Conservation (phyloP, 2,329 filamentous ascomycete genomes). For the Cladosporium sp. region DNA sequence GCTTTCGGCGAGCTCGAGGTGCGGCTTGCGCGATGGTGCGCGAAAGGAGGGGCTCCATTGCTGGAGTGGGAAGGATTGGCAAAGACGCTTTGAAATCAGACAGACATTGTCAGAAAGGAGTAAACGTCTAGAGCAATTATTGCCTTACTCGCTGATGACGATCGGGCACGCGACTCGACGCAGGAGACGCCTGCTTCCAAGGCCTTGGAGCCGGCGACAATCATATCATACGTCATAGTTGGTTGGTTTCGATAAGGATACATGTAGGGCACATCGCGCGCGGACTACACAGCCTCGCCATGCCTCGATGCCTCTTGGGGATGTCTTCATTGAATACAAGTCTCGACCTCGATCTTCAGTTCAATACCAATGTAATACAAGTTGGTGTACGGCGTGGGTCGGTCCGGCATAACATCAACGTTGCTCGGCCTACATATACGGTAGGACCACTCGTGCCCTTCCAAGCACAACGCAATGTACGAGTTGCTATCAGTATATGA, state of each 20-base stretch:
- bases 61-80: neutral
- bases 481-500: too few species aligned
- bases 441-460: too few species aligned
- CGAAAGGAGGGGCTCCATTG: slow-evolving; percentile 28
- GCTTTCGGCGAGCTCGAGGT: slow-evolving; percentile 14
- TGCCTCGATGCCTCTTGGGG: neutral
- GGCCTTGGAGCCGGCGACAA: neutral
- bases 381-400: too few species aligned
- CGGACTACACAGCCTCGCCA: neutral
- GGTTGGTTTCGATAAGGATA: neutral
- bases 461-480: too few species aligned
- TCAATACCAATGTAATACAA: too few species aligned
- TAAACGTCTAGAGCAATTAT: neutral
- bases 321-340: too few species aligned
- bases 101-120: neutral
- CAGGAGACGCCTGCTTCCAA: neutral
- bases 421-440: too few species aligned
- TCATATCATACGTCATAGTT: neutral
- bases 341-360: too few species aligned
- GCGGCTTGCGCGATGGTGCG: slow-evolving; percentile 24
- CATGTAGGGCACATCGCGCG: neutral
- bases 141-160: neutral
- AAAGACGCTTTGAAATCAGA: neutral
- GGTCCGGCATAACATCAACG: too few species aligned
- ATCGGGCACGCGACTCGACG: neutral